phyloP scores from a whole-genome alignment of 306 rosid genomes.

The Hippophae gyantsensis region DNA sequence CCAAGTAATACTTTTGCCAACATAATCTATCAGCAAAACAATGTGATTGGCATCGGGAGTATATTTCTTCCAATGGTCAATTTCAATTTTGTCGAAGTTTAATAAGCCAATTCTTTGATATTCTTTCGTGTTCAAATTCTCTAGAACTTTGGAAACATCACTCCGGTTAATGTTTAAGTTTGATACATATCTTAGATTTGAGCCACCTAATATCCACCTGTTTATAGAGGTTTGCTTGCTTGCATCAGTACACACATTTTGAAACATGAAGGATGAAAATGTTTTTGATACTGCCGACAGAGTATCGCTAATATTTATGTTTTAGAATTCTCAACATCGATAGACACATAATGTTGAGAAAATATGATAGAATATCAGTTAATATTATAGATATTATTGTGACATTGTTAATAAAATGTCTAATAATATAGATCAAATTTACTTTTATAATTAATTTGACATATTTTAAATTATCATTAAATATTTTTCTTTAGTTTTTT shows the following conservation, averaged over 20 bases:
- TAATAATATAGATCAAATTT: too few species aligned
- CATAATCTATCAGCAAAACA: conserved; percentile 38
- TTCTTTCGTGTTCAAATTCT: conserved; percentile 35
- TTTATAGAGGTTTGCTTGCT: conserved; percentile 31
- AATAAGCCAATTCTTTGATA: conserved; percentile 67
- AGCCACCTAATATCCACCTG: conserved; percentile 27
- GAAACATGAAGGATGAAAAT: too few species aligned
- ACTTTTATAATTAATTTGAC: too few species aligned
- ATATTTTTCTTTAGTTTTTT: too few species aligned
- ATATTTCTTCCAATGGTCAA: conserved; percentile 53
- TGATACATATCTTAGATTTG: conserved; percentile 45
- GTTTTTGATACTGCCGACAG: too few species aligned
- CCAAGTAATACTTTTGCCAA: conserved; percentile 49
- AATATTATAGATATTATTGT: too few species aligned
- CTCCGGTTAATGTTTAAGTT: conserved; percentile 47
- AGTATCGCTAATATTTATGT: too few species aligned
- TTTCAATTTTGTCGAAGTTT: conserved; percentile 60
- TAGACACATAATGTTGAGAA: too few species aligned
- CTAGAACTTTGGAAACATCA: conserved; percentile 40
- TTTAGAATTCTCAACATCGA: too few species aligned
- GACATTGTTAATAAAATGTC: too few species aligned
- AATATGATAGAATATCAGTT: too few species aligned
- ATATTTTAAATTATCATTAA: too few species aligned
- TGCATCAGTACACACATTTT: not conserved
- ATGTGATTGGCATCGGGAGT: conserved; percentile 60